Evolutionary conservation across 345 rosid genomes (phyloP).

Genomic region (Toxicodendron radicans): DNA sequence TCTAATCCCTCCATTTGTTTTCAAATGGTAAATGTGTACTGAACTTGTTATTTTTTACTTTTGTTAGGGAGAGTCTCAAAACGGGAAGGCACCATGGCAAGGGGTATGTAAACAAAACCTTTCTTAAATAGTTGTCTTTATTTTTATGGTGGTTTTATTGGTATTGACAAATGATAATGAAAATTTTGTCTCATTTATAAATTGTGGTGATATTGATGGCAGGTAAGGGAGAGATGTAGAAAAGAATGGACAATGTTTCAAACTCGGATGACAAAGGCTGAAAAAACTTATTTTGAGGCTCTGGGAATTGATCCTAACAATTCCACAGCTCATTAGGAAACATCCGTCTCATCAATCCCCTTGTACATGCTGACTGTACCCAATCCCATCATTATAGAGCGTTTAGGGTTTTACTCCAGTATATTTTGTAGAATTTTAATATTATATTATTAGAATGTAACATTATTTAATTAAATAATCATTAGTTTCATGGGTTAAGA

Average conservation of each 20-base stretch:
- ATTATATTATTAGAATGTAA: constrained; percentile 28
- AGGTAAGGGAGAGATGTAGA: constrained; percentile 91
- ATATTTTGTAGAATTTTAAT: constrained; percentile 19
- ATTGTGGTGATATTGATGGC: background rate
- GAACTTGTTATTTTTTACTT: background rate
- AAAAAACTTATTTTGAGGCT: constrained; percentile 50
- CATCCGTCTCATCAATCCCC: background rate
- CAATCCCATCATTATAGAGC: constrained; percentile 13
- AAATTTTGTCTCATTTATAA: too few species aligned
- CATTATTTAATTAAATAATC: background rate
- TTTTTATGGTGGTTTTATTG: background rate
- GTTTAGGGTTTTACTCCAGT: constrained; percentile 22
- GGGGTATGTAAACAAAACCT: constrained; percentile 53
- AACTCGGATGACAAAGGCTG: constrained; percentile 58
- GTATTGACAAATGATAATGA: too few species aligned
- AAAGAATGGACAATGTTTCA: constrained; percentile 83
- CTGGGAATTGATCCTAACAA: constrained; percentile 35
- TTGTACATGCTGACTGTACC: constrained; percentile 16
- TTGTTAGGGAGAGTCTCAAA: constrained; percentile 57
- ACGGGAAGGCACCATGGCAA: constrained; percentile 87
- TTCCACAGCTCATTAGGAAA: constrained; percentile 38
- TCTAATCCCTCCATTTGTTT: background rate
- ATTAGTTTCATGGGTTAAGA: background rate
- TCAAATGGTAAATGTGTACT: background rate
- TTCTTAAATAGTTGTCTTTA: background rate